Percentiles rank a stretch among this genome's conserved stretches.
Evolutionary conservation across 2,329 filamentous ascomycete species (phyloP).

Genomic region (Arthrobotrys musiformis): DNA sequence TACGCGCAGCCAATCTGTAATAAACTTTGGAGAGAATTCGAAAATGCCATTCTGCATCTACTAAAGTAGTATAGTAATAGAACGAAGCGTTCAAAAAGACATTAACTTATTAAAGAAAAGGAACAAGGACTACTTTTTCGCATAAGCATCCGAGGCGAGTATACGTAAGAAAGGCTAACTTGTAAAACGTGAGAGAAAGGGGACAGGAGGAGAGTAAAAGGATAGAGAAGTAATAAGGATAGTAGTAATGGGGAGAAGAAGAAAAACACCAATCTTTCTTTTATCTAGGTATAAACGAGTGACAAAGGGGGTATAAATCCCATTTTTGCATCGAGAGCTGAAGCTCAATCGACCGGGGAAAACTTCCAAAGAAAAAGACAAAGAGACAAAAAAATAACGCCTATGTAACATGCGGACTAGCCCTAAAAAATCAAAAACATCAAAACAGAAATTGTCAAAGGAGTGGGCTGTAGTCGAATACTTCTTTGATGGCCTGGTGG

Average conservation of each 20-base stretch:
- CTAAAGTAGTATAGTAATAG: not conserved
- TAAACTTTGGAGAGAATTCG: too few relatives aligned
- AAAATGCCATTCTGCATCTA: not conserved
- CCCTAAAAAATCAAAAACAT: constrained; percentile 32
- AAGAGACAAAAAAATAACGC: constrained; percentile 30
- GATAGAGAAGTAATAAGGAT: constrained; percentile 11
- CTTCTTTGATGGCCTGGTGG: constrained; percentile 16
- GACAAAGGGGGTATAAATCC: constrained; percentile 1
- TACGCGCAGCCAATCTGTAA: not conserved
- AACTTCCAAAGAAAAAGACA: constrained; percentile 10
- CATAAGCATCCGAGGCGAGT: not conserved
- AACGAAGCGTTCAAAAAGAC: not conserved
- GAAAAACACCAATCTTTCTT: constrained; percentile 24
- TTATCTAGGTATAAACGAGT: constrained; percentile 24
- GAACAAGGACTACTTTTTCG: not conserved
- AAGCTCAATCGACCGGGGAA: constrained; percentile 4
- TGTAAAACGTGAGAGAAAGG: not conserved
- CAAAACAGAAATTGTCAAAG: constrained; percentile 2
- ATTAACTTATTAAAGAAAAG: constrained; percentile 10
- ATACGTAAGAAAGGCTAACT: not conserved
- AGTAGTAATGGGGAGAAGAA: not conserved
- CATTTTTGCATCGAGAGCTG: constrained; percentile 13
- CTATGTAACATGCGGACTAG: constrained; percentile 51
- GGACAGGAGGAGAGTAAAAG: not conserved
- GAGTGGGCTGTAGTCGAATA: constrained; percentile 3